A percentile compares a stretch with the other conserved stretches of the same genome.
phyloP scores from a whole-genome alignment of 2,329 filamentous ascomycete genomes.

The Zalaria sp. region DNA sequence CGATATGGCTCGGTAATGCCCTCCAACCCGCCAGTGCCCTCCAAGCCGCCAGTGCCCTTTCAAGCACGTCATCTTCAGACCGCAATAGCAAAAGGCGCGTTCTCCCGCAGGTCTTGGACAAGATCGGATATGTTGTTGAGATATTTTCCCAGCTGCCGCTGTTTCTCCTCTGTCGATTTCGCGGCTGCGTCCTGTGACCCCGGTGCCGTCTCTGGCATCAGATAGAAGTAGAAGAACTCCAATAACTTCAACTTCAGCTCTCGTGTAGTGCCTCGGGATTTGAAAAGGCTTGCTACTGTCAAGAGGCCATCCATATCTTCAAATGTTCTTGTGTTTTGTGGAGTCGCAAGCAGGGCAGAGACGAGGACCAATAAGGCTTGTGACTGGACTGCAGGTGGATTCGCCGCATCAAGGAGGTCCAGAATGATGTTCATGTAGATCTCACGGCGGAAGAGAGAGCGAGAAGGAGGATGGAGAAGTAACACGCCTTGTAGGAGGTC shows the following conservation, averaged over 20 bases:
- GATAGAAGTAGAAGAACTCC: slow-evolving; percentile 96
- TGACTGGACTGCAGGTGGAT: slow-evolving; percentile 84
- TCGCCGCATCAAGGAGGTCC: slow-evolving; percentile 79
- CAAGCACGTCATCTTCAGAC: background rate
- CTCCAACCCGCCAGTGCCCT: too few relatives aligned
- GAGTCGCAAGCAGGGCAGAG: slow-evolving; percentile 72
- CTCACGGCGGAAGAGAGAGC: slow-evolving; percentile 73
- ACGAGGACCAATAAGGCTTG: slow-evolving; percentile 83
- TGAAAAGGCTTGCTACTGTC: slow-evolving; percentile 86
- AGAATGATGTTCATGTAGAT: slow-evolving; percentile 95
- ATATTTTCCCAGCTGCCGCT: slow-evolving; percentile 61
- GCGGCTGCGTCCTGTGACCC: slow-evolving; percentile 19
- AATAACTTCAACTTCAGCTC: slow-evolving; percentile 93
- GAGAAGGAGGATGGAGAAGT: slow-evolving; percentile 79
- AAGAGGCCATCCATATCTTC: slow-evolving; percentile 84
- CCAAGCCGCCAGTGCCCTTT: too few relatives aligned
- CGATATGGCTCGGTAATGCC: too few relatives aligned
- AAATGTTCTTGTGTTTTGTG: slow-evolving; percentile 80
- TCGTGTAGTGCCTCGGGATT: slow-evolving; percentile 67
- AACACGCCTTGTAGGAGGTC: slow-evolving; percentile 81
- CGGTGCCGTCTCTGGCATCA: slow-evolving; percentile 71
- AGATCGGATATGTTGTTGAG: slow-evolving; percentile 73
- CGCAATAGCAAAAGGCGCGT: slow-evolving; percentile 48
- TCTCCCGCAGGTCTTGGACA: slow-evolving; percentile 65
- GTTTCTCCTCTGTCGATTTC: slow-evolving; percentile 66